Conservation (phyloP, 495 filamentous ascomycete genomes). For the Copromyces sp. region DNA sequence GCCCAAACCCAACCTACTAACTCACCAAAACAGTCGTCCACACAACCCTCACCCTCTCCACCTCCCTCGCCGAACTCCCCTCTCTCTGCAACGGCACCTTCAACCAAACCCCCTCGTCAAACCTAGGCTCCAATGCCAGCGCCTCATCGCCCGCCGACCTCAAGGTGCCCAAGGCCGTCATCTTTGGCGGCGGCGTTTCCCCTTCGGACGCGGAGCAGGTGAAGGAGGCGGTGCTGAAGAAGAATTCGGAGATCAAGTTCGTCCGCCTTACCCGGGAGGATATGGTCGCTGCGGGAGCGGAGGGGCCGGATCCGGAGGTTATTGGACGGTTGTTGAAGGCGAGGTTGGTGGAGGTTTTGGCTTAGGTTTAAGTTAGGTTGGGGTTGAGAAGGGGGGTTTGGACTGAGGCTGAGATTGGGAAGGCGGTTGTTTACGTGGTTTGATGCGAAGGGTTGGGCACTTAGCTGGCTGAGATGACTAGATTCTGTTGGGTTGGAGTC, state of each 20-base stretch:
- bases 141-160: background rate
- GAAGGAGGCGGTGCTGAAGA: slow-evolving; percentile 7
- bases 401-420: background rate
- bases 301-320: slow-evolving; percentile 12
- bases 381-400: background rate
- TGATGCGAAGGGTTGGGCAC: background rate
- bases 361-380: background rate
- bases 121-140: slow-evolving; percentile 17
- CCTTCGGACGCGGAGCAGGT: slow-evolving; percentile 12
- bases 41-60: slow-evolving; percentile 10
- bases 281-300: slow-evolving; percentile 11
- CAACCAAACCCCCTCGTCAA: slow-evolving; percentile 1
- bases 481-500: background rate
- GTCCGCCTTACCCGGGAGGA: slow-evolving; percentile 16
- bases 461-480: background rate
- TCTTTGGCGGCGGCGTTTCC: slow-evolving; percentile 19
- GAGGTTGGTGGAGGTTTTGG: slow-evolving; percentile 7
- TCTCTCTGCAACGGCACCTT: slow-evolving; percentile 10
- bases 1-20: background rate
- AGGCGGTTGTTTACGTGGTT: too few species aligned
- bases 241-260: slow-evolving; percentile 6
- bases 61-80: slow-evolving; percentile 17
- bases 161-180: slow-evolving; percentile 15
- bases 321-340: slow-evolving; percentile 15
- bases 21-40: slow-evolving; percentile 14